Evolutionary conservation across 805 yeast species (phyloP), one percentile per base, ranked within the genome.

Genomic region (Suhomyces vadensis): DNA sequence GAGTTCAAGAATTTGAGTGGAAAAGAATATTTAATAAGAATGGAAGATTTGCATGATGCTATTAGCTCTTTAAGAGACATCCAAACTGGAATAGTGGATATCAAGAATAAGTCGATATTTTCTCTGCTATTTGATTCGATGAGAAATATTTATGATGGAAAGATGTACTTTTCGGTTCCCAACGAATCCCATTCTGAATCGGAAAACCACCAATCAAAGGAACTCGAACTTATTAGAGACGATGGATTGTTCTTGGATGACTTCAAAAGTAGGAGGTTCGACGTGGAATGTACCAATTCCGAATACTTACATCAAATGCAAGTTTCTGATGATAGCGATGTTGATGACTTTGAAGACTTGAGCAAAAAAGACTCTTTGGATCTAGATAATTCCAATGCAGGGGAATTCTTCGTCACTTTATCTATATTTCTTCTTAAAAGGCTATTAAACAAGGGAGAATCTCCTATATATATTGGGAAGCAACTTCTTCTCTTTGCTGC

Each of bases 391-490:
- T 20, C 26, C 2, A 23, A 17, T 7, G 22, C 43, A 2, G 35
- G 45, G 2, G 44, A 55, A 17, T 55, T 46, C 39, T 48, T 47
- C 17, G 37, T 41, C 4, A 23, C 51, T 3, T 37, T 51, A 2
- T 53, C 69, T 1, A 42, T 50, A 0, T 50, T 50, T 37, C 50
- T 54, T 8, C 24, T 58, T 4, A 27, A 53, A 3, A 37, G 42
- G 26, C 50, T 67, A 9, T 41, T 65, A n/a, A 37, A 53, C 14
- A 41, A 42, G 4, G 71, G 70, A 1, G 71, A 65, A 39, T 53
- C 69, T 6, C 61, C 63, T 1, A 26, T 48, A 6, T 55, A 45
- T 38, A 56, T 67, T 16, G 49, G 55, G 17, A 60, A 60, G 31
- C 57, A 55, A 9, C 54, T 67, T 8, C 25, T 65, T 0, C 29